Evolutionary conservation across 495 filamentous ascomycete genomes (phyloP).

Genomic region (Pseudomonodictys pantanalensis): DNA sequence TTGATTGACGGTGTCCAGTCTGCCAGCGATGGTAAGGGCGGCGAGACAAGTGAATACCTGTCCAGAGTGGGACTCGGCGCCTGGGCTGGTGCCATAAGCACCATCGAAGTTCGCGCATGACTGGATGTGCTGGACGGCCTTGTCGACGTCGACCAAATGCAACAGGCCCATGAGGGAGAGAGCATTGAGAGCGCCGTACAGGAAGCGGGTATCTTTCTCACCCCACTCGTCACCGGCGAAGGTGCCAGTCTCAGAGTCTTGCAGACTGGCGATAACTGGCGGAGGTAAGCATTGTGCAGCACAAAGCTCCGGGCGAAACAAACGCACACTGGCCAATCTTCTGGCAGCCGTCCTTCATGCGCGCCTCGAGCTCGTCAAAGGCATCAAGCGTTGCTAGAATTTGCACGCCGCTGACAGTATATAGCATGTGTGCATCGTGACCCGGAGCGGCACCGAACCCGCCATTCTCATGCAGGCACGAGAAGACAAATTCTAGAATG

Average conservation of each 20-base stretch:
- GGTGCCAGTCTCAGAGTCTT: slow-evolving; percentile 74
- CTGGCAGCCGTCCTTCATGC: slow-evolving; percentile 61
- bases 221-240: slow-evolving; percentile 97
- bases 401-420: slow-evolving; percentile 90
- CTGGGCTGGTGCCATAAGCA: slow-evolving; percentile 82
- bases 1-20: slow-evolving; percentile 77
- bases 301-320: slow-evolving; percentile 1
- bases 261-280: slow-evolving; percentile 77
- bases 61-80: slow-evolving; percentile 86
- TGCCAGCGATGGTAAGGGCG: slow-evolving; percentile 75
- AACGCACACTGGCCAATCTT: slow-evolving; percentile 71
- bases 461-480: slow-evolving; percentile 80
- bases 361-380: slow-evolving; percentile 72
- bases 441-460: slow-evolving; percentile 92
- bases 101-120: slow-evolving; percentile 90
- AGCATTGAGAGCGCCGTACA: slow-evolving; percentile 83
- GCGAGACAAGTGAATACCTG: slow-evolving; percentile 96
- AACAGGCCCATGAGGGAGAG: slow-evolving; percentile 75
- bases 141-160: slow-evolving; percentile 68
- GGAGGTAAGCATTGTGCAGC: slow-evolving; percentile 4
- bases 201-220: slow-evolving; percentile 89
- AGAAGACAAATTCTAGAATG: slow-evolving; percentile 86
- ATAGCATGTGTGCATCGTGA: slow-evolving; percentile 93
- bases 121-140: slow-evolving; percentile 73
- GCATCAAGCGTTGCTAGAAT: slow-evolving; percentile 82